These are phyloP conservation scores for Globisporangium abappressorium DNA, from an alignment of 352 stramenopile species.

Conservation along the genomic window DNA sequence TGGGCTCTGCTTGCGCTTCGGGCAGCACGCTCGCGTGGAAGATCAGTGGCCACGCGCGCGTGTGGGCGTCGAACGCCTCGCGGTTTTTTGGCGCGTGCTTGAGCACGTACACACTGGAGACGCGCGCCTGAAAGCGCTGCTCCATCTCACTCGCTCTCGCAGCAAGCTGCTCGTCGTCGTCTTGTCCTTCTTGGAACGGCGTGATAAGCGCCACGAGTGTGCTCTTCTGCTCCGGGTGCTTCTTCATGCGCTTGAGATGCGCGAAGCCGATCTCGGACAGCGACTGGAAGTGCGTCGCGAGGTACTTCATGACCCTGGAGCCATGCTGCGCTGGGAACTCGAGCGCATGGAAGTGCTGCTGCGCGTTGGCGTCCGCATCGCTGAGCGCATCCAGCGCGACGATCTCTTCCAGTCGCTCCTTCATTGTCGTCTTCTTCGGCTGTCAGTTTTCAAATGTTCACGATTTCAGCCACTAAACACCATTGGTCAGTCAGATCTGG, in stretches of 20 bases:
- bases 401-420: conserved; percentile 41
- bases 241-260: conserved; percentile 86
- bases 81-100: conserved; percentile 53
- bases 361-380: conserved; percentile 31
- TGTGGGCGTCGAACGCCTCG: conserved; percentile 58
- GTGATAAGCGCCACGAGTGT: conserved; percentile 57
- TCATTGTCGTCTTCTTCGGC: not conserved
- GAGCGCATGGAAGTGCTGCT: conserved; percentile 70
- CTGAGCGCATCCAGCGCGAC: conserved; percentile 25
- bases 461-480: not conserved
- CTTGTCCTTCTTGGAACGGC: conserved; percentile 20
- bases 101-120: conserved; percentile 49
- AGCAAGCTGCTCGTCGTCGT: conserved; percentile 5
- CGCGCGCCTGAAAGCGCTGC: conserved; percentile 40
- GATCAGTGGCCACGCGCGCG: conserved; percentile 68
- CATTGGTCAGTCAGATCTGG: not conserved
- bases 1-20: conserved; percentile 34
- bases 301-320: conserved; percentile 62
- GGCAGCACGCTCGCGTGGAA: conserved; percentile 71
- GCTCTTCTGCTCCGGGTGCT: conserved; percentile 33
- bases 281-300: conserved; percentile 44
- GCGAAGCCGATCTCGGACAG: conserved; percentile 61
- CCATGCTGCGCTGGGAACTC: conserved; percentile 63
- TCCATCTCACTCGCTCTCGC: conserved; percentile 20
- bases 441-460: not conserved